Conservation (phyloP, 805 yeast genomes). For the Ogataea pilisensis region DNA sequence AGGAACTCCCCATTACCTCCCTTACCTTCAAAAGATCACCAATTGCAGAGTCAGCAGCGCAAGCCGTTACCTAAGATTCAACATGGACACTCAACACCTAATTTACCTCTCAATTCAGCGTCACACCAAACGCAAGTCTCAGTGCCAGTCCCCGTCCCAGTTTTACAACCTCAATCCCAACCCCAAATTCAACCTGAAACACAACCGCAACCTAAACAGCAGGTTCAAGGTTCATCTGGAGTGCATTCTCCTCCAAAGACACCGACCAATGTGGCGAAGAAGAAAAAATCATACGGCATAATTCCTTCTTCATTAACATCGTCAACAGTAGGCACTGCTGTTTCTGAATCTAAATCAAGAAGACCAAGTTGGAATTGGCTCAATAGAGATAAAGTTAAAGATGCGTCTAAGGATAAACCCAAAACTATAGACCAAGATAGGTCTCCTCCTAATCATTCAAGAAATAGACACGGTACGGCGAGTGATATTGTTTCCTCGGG, state of each 20-base stretch:
- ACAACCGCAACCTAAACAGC: not conserved
- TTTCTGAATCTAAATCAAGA: slow-evolving; percentile 2
- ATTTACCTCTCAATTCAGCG: not conserved
- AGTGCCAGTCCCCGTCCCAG: too few relatives aligned
- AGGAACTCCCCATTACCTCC: slow-evolving; percentile 17
- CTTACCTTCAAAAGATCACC: slow-evolving; percentile 7
- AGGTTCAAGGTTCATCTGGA: not conserved
- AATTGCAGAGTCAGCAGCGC: not conserved
- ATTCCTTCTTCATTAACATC: not conserved
- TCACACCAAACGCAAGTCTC: not conserved
- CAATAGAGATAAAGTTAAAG: slow-evolving; percentile 4
- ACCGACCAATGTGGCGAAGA: slow-evolving; percentile 1
- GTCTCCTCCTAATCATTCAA: slow-evolving; percentile 22
- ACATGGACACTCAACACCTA: not conserved
- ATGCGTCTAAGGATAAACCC: not conserved
- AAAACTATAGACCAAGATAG: slow-evolving; percentile 13
- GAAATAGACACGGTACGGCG: slow-evolving; percentile 29
- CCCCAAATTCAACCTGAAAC: not conserved
- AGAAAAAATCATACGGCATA: slow-evolving; percentile 9
- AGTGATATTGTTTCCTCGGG: slow-evolving; percentile 5
- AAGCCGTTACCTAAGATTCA: not conserved
- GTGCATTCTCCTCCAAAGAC: slow-evolving; percentile 6
- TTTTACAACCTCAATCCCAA: too few relatives aligned
- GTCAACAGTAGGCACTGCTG: not conserved
- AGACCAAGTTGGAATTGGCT: slow-evolving; percentile 16